Evolutionary conservation across 805 yeast species (phyloP).

Genomic region (Ogataea salicorniae): DNA sequence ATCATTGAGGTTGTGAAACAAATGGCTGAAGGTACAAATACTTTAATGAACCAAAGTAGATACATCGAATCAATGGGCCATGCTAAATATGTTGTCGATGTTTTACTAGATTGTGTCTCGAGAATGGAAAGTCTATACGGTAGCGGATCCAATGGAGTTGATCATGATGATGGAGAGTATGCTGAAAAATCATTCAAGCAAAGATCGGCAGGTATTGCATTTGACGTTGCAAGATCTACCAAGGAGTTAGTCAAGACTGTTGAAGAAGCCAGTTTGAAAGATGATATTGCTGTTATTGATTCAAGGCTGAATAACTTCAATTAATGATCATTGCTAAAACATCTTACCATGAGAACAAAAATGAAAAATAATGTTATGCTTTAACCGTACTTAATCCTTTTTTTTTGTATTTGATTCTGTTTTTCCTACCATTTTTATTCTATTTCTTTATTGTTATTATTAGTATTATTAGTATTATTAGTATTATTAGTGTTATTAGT

Average conservation of each 20-base stretch:
- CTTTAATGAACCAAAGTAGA: conserved; percentile 83
- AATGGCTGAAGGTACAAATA: conserved; percentile 86
- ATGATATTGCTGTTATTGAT: conserved; percentile 78
- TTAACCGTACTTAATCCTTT: no score
- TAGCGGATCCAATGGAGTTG: conserved; percentile 28
- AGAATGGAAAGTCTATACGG: conserved; percentile 71
- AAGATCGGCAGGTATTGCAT: conserved; percentile 91
- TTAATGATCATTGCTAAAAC: neutral
- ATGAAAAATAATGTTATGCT: neutral
- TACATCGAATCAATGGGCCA: conserved; percentile 82
- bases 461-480: no score
- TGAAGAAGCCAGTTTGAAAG: conserved; percentile 86
- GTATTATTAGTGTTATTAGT: no score
- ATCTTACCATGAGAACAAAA: no score
- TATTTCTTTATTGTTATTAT: no score
- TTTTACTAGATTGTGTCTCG: conserved; percentile 76
- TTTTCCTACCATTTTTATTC: no score
- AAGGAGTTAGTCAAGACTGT: conserved; percentile 94
- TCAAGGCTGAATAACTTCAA: conserved; percentile 40
- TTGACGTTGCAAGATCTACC: conserved; percentile 94
- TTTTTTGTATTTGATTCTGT: no score
- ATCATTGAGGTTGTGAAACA: conserved; percentile 73
- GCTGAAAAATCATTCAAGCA: conserved; percentile 91
- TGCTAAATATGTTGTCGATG: conserved; percentile 86
- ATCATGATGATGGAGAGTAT: conserved; percentile 45